Evolutionary conservation across 371 early-diverging fungal genomes (phyloP).

Genomic region (Enterospora canceri): DNA sequence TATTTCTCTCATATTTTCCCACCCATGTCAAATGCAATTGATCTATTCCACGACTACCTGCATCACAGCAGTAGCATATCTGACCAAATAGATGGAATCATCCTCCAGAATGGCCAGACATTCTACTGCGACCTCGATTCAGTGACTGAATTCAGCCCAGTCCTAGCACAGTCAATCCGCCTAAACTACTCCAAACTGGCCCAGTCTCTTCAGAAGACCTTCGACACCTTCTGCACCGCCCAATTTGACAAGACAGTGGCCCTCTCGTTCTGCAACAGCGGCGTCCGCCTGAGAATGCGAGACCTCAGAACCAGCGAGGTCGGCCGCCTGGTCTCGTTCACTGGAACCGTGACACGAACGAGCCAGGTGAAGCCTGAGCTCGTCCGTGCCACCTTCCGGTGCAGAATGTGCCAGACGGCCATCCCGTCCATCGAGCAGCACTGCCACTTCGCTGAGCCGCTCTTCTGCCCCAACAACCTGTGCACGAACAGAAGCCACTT

Average conservation of each 20-base stretch:
- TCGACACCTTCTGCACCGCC: conserved; percentile 14
- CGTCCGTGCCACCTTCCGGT: conserved; percentile 73
- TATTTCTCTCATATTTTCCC: neutral
- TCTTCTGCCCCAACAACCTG: conserved; percentile 69
- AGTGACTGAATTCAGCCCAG: neutral
- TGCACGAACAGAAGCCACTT: conserved; percentile 75
- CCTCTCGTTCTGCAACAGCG: conserved; percentile 30
- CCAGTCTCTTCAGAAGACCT: conserved; percentile 5
- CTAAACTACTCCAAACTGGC: conserved; percentile 3
- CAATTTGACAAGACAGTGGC: conserved; percentile 17
- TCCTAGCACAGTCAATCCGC: conserved; percentile 5
- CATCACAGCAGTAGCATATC: neutral
- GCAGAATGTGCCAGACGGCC: conserved; percentile 71
- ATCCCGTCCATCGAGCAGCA: conserved; percentile 76
- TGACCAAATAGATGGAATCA: neutral
- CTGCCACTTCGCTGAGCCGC: conserved; percentile 88
- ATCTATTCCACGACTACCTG: neutral
- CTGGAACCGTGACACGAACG: conserved; percentile 90
- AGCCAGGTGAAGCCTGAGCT: conserved; percentile 93
- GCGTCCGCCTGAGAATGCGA: conserved; percentile 57
- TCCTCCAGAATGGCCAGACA: conserved; percentile 11
- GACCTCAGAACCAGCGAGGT: conserved; percentile 71
- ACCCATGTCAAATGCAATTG: neutral
- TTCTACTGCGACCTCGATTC: conserved; percentile 11
- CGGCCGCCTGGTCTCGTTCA: conserved; percentile 71